Conservation (phyloP, 306 rosid species). For the Pyrus communis region DNA sequence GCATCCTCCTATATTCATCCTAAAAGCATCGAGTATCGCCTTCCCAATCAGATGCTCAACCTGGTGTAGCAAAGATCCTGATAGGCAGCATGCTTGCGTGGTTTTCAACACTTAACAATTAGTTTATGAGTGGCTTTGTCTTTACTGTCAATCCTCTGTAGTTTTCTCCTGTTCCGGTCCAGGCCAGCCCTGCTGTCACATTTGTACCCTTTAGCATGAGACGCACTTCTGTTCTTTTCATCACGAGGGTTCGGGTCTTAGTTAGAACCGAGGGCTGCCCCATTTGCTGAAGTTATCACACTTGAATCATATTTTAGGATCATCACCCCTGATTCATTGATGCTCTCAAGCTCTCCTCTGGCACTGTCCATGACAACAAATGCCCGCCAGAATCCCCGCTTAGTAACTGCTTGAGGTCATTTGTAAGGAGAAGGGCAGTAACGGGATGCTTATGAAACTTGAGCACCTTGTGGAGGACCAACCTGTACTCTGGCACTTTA, state of each 20-base stretch:
- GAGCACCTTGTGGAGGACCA: constrained; percentile 70
- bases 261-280: constrained; percentile 33
- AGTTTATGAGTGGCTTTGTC: constrained; percentile 10
- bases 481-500: constrained; percentile 64
- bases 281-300: constrained; percentile 40
- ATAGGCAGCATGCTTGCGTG: constrained; percentile 11
- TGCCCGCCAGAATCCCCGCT: constrained; percentile 93
- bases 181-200: constrained; percentile 47
- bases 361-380: constrained; percentile 80
- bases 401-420: constrained; percentile 79
- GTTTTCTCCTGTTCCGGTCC: constrained; percentile 25
- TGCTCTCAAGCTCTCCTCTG: constrained; percentile 73
- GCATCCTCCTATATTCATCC: constrained; percentile 32
- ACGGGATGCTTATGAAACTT: constrained; percentile 89
- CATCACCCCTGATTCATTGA: constrained; percentile 67
- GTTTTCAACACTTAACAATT: constrained; percentile 9
- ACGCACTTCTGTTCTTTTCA: constrained; percentile 16
- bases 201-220: constrained; percentile 15
- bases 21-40: constrained; percentile 19
- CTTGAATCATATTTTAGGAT: constrained; percentile 4
- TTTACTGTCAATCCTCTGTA: constrained; percentile 3
- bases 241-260: constrained; percentile 20
- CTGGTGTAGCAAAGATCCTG: constrained; percentile 5
- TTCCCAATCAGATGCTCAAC: constrained; percentile 25
- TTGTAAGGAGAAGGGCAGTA: constrained; percentile 71